Conservation (phyloP, 2,329 filamentous ascomycete genomes). For the Juglanconis sp. region DNA sequence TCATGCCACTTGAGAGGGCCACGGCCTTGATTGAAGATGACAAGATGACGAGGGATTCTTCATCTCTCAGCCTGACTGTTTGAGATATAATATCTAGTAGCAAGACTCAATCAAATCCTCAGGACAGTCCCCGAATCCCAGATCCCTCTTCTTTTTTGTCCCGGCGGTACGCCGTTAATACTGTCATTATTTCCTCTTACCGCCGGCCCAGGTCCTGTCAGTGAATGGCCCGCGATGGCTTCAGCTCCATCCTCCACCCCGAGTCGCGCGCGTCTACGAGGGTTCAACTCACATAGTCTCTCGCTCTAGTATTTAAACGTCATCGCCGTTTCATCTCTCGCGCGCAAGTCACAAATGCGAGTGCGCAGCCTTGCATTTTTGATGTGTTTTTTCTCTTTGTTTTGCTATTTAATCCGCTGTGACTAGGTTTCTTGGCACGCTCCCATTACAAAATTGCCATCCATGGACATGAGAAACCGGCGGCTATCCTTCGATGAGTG, state of each 20-base stretch:
- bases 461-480: slow-evolving; percentile 2
- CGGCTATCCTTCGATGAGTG: neutral
- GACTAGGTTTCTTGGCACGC: slow-evolving; percentile 6
- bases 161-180: slow-evolving; percentile 11
- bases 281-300: neutral
- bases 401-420: slow-evolving; percentile 3
- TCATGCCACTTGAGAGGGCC: no score
- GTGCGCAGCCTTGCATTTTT: neutral
- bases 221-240: slow-evolving; percentile 14
- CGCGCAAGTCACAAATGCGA: slow-evolving; percentile 4
- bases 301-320: neutral
- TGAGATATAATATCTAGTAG: no score
- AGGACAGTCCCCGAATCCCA: neutral
- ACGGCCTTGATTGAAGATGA: no score
- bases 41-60: no score
- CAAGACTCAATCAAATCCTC: neutral
- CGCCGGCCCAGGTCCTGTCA: neutral
- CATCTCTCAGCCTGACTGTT: no score
- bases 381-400: neutral
- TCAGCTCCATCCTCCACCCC: neutral
- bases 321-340: neutral
- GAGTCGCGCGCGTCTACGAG: slow-evolving; percentile 15
- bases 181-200: slow-evolving; percentile 1
- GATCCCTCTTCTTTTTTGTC: neutral
- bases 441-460: neutral